Evolutionary conservation across 805 yeast species (phyloP), one percentile per base, ranked within the genome.

Genomic region (Crinitomyces ghanaensis): DNA sequence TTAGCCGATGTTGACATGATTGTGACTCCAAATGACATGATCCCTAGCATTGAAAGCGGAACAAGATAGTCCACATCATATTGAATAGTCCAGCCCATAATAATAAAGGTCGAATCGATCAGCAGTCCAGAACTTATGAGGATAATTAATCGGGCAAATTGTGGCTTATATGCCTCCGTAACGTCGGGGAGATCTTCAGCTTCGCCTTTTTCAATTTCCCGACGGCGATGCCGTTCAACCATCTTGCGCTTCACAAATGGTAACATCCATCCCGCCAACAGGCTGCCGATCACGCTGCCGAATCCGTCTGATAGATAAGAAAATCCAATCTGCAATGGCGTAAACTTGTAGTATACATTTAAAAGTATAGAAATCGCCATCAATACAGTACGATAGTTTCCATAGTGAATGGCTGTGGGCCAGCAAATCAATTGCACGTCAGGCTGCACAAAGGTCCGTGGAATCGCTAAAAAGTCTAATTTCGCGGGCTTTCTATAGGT

Each of bases 61-160:
- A 72, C 70, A 0, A 75, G 64, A 20, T 75, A 54, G 26, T 63
- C 60, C 4, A 66, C 63, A 19, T 59, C 53, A 18, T 56, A 54
- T 22, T 69, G 60, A 9, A 82, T 47, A 39, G 83, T 70, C 93
- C 94, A 83, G 1, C 93, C 93, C 53, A 68, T 79, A 18, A 73
- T 54, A 1, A 76, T 38, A 0, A 70, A 44, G 6, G 67, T 63
- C 0, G 62, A 62, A 18, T 53, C 42, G 3, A 68, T 48, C 4
- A 70, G 23, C 2, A 56, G 25, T 2, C 70, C 51, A 3, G 79
- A 70, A 12, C 63, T 38, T 6, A 59, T 48, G 5, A 63, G 60
- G 6, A 68, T 59, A n/a, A 62, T 57, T 7, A 78, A 46, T 38
- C 91, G 63, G 0, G 78, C 70, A 30, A 56, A 57, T 34, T 73